Evolutionary conservation across 108 stramenopile genomes (phyloP).

Genomic region (Mayamaea pseudoterrestris): DNA sequence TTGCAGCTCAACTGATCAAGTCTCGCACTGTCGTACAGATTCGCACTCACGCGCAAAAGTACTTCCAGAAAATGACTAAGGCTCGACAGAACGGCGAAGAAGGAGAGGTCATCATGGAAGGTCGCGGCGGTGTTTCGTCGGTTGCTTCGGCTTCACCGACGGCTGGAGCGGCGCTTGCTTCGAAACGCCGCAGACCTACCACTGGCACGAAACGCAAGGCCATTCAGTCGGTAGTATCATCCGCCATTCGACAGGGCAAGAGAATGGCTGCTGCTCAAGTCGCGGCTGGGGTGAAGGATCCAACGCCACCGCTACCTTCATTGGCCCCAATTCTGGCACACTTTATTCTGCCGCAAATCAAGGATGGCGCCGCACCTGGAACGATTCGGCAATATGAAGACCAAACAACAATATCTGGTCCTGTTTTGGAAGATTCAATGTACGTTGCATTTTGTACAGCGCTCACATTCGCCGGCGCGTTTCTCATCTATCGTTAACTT

Average conservation of each 20-base stretch:
- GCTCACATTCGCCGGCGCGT: neutral
- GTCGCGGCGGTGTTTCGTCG: constrained; percentile 23
- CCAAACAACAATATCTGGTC: constrained; percentile 41
- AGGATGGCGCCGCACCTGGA: neutral
- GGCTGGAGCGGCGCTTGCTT: constrained; percentile 12
- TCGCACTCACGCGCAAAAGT: constrained; percentile 98
- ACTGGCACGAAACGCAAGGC: constrained; percentile 69
- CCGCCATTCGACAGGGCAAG: constrained; percentile 52
- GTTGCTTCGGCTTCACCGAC: constrained; percentile 14
- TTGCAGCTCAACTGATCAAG: constrained; percentile 78
- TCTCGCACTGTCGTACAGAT: constrained; percentile 95
- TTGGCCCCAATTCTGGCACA: constrained; percentile 60
- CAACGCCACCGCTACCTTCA: constrained; percentile 33
- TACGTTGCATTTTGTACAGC: constrained; percentile 22
- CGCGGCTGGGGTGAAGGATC: constrained; percentile 8
- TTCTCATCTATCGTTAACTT: constrained; percentile 6
- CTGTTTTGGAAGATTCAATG: constrained; percentile 77
- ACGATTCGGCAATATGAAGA: constrained; percentile 27
- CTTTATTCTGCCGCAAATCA: constrained; percentile 36
- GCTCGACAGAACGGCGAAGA: constrained; percentile 76
- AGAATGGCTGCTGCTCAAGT: constrained; percentile 30
- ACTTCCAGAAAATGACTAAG: constrained; percentile 97
- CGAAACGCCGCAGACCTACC: constrained; percentile 36
- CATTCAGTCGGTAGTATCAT: constrained; percentile 62
- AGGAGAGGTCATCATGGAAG: constrained; percentile 50